Conservation (phyloP, 2,329 filamentous ascomycete genomes). For the Mariannaea sp. region DNA sequence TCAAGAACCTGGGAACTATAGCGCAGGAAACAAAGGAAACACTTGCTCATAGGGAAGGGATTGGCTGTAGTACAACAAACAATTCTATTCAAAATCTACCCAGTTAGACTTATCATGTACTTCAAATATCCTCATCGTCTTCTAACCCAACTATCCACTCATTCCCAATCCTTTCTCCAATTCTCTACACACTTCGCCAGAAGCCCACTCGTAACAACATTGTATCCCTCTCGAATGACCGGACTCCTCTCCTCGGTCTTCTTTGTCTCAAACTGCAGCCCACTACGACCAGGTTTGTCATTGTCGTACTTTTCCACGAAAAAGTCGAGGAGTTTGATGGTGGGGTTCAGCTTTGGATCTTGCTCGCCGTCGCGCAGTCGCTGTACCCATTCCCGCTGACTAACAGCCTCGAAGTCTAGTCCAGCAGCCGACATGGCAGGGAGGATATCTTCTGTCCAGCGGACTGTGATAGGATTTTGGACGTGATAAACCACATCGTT, state of each 20-base stretch:
- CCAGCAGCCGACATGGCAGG: conserved; percentile 52
- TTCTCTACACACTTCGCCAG: too few relatives aligned
- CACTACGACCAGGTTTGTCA: conserved; percentile 22
- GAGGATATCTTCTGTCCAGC: conserved; percentile 57
- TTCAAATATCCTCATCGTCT: too few relatives aligned
- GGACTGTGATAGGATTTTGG: conserved; percentile 41
- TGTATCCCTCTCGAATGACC: too few relatives aligned
- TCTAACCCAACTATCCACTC: too few relatives aligned
- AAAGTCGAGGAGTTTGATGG: conserved; percentile 59
- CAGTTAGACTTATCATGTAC: too few relatives aligned
- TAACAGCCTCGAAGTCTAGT: conserved; percentile 51
- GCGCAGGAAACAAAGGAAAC: too few relatives aligned
- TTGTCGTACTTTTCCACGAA: conserved; percentile 44
- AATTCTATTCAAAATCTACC: too few relatives aligned
- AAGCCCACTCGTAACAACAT: too few relatives aligned
- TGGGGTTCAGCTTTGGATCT: conserved; percentile 53
- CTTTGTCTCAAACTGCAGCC: conserved; percentile 23
- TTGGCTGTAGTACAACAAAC: too few relatives aligned
- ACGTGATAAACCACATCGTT: conserved; percentile 30
- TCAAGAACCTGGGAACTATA: too few relatives aligned
- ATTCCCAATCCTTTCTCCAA: too few relatives aligned
- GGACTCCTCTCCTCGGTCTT: conserved; percentile 27
- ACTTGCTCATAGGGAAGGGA: too few relatives aligned
- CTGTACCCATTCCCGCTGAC: conserved; percentile 50
- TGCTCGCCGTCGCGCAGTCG: conserved; percentile 49